Evolutionary conservation across 2,329 filamentous ascomycete genomes (phyloP).

Genomic region (Herpotrichia juniperi): DNA sequence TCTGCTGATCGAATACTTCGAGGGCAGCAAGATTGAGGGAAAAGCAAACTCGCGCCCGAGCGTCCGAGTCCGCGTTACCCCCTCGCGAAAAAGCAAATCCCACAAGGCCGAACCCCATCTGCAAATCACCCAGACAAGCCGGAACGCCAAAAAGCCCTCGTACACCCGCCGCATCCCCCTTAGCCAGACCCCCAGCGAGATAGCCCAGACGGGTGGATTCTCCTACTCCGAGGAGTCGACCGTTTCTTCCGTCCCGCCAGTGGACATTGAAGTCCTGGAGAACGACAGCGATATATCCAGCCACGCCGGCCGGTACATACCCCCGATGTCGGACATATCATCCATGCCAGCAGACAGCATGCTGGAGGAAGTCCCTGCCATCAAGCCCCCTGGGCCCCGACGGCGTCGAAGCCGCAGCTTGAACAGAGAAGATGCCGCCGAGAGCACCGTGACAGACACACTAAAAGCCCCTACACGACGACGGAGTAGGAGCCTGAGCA

Average conservation of each 20-base stretch:
- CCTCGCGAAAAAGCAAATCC: constrained; percentile 61
- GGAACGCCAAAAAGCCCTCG: constrained; percentile 69
- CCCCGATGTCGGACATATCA: constrained; percentile 83
- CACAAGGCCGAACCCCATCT: constrained; percentile 77
- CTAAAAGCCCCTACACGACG: constrained; percentile 65
- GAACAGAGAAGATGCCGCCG: constrained; percentile 48
- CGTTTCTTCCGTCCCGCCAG: constrained; percentile 70
- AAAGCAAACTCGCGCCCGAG: constrained; percentile 75
- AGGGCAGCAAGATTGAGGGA: constrained; percentile 72
- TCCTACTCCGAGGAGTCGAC: constrained; percentile 85
- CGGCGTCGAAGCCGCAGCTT: constrained; percentile 59
- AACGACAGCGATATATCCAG: constrained; percentile 72
- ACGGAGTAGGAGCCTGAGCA: constrained; percentile 68
- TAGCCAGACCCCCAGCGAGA: constrained; percentile 48
- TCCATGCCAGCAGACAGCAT: constrained; percentile 77
- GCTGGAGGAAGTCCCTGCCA: constrained; percentile 61
- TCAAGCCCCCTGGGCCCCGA: constrained; percentile 46
- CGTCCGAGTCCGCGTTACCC: constrained; percentile 80
- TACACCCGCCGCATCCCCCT: constrained; percentile 73
- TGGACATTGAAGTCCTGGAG: constrained; percentile 87
- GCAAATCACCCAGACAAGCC: constrained; percentile 82
- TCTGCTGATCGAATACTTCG: constrained; percentile 93
- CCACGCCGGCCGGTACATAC: constrained; percentile 68
- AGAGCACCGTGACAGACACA: constrained; percentile 46
- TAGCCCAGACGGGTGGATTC: constrained; percentile 44